A percentile compares a stretch with the other conserved stretches of the same genome.
Conservation (phyloP, 805 yeast genomes). For the Candida pseudoglaebosa region DNA sequence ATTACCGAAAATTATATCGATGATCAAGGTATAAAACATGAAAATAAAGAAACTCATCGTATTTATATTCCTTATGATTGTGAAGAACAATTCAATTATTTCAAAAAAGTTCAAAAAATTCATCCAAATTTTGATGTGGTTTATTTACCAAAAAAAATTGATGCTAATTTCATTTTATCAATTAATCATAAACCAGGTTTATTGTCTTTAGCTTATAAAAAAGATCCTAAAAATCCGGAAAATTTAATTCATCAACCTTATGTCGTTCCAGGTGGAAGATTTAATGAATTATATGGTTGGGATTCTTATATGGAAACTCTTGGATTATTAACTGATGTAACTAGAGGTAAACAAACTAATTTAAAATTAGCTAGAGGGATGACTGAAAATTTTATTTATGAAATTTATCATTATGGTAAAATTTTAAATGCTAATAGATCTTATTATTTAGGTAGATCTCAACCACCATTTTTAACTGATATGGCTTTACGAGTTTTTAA, state of each 20-base stretch:
- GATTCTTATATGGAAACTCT: constrained; percentile 90
- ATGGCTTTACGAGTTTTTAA: constrained; percentile 73
- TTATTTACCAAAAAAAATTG: constrained; percentile 68
- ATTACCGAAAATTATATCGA: constrained; percentile 48
- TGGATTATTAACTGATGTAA: constrained; percentile 66
- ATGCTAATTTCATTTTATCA: constrained; percentile 73
- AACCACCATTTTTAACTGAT: constrained; percentile 95
- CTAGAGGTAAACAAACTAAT: constrained; percentile 33
- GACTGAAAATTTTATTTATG: constrained; percentile 89
- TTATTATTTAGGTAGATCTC: constrained; percentile 86
- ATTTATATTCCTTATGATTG: constrained; percentile 72
- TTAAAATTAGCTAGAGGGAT: constrained; percentile 78
- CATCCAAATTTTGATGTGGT: constrained; percentile 72
- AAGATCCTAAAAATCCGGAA: constrained; percentile 49
- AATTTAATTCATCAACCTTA: constrained; percentile 71
- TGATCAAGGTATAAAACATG: constrained; percentile 24
- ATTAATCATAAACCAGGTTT: constrained; percentile 83
- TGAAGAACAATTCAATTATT: constrained; percentile 70
- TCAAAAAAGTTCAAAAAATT: constrained; percentile 45
- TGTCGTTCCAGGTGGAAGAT: constrained; percentile 96
- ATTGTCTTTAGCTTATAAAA: constrained; percentile 71
- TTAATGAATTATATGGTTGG: constrained; percentile 97
- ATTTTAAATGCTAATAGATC: constrained; percentile 91
- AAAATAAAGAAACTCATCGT: constrained; percentile 60
- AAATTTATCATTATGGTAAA: constrained; percentile 86